These are phyloP conservation scores for Hylodesmum podocarpum DNA, from an alignment of 306 rosid species.

Conservation along the genomic window DNA sequence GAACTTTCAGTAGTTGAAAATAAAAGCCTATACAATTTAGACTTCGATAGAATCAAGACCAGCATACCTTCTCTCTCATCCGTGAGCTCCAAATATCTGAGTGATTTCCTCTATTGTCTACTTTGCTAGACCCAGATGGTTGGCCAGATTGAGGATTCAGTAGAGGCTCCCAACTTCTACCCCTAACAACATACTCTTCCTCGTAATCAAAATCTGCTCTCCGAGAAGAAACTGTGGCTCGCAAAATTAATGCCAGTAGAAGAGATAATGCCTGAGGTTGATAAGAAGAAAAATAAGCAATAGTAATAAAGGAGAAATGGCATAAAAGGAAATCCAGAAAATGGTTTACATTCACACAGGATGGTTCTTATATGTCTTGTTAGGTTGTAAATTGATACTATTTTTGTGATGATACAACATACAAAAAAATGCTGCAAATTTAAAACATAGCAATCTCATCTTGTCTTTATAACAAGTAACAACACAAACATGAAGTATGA, in stretches of 20 bases:
- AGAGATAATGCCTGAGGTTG: slow-evolving; percentile 68
- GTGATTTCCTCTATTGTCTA: slow-evolving; percentile 50
- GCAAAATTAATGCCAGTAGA: slow-evolving; percentile 64
- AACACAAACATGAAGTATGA: not conserved
- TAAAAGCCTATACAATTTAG: slow-evolving; percentile 15
- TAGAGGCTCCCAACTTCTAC: slow-evolving; percentile 71
- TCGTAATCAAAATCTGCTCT: slow-evolving; percentile 52
- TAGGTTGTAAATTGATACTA: slow-evolving; percentile 5
- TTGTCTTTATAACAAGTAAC: slow-evolving; percentile 10
- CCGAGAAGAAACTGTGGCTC: slow-evolving; percentile 66
- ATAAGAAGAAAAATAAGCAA: slow-evolving; percentile 32
- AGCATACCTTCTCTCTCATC: slow-evolving; percentile 82
- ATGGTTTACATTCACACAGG: slow-evolving; percentile 4
- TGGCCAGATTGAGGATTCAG: slow-evolving; percentile 60
- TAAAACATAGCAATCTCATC: not conserved
- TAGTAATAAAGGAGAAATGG: slow-evolving; percentile 1
- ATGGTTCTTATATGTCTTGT: not conserved
- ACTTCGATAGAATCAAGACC: slow-evolving; percentile 25
- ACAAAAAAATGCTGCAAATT: not conserved
- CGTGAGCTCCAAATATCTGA: slow-evolving; percentile 83
- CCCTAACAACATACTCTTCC: slow-evolving; percentile 49
- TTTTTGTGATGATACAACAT: not conserved
- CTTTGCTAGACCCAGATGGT: slow-evolving; percentile 57
- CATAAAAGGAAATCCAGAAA: slow-evolving; percentile 1
- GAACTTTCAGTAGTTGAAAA: not conserved